Evolutionary conservation across 345 rosid genomes (phyloP).

Genomic region (Schrenkiella parvula): DNA sequence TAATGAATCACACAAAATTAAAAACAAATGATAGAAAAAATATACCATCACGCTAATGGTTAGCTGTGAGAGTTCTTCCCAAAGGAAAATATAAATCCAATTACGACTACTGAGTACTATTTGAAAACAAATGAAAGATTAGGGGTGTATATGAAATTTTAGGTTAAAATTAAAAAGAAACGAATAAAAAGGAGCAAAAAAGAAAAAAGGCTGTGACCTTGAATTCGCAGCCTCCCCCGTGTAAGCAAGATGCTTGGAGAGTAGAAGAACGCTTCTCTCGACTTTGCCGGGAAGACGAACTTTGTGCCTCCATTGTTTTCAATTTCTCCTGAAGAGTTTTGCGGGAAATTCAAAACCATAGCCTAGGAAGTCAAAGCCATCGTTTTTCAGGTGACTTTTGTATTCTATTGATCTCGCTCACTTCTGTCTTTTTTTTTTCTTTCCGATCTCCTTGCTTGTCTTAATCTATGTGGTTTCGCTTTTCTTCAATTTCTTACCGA

Average conservation of each 20-base stretch:
- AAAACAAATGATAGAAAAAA: neutral
- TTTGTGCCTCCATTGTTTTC: neutral
- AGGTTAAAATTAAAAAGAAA: neutral
- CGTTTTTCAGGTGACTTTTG: constrained; percentile 21
- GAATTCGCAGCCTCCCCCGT: constrained; percentile 24
- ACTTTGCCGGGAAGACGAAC: constrained; percentile 4
- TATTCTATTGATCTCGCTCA: neutral
- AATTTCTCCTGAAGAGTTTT: neutral
- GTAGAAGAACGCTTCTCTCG: constrained; percentile 24
- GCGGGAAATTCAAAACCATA: neutral
- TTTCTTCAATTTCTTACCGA: neutral
- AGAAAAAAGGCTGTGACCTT: constrained; percentile 17
- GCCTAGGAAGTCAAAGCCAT: neutral
- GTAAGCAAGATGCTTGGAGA: constrained; percentile 26
- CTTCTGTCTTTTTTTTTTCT: neutral
- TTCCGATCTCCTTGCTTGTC: neutral
- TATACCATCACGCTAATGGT: neutral
- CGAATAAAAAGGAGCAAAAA: no score
- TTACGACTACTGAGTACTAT: neutral
- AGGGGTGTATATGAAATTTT: constrained; percentile 6
- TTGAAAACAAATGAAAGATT: neutral
- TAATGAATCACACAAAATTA: neutral
- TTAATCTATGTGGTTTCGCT: constrained; percentile 4
- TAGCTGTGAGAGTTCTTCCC: neutral
- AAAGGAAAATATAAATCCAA: neutral